Conservation (phyloP, 306 rosid species). For the Arachis hypogaea region DNA sequence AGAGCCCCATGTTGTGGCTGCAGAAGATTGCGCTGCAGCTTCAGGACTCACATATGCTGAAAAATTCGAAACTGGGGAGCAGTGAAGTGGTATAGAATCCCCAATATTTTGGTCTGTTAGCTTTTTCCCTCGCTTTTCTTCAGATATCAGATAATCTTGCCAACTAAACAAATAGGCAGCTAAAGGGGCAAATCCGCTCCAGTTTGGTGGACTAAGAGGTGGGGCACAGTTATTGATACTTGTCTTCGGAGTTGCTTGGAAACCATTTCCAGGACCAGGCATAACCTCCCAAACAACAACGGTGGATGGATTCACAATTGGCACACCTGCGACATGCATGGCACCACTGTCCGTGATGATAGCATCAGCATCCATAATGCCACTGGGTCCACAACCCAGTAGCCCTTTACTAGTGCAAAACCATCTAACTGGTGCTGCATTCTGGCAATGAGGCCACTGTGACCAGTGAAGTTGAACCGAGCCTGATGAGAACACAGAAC, state of each 20-base stretch:
- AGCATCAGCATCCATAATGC: slow-evolving; percentile 96
- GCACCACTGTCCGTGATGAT: slow-evolving; percentile 94
- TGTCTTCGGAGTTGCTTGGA: slow-evolving; percentile 75
- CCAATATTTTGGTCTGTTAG: slow-evolving; percentile 62
- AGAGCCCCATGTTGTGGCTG: slow-evolving; percentile 95
- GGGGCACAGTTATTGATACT: slow-evolving; percentile 67
- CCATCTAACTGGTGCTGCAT: slow-evolving; percentile 74
- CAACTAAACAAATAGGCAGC: slow-evolving; percentile 92
- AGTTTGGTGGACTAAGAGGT: slow-evolving; percentile 72
- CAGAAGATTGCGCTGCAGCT: slow-evolving; percentile 89
- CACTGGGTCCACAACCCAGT: slow-evolving; percentile 94
- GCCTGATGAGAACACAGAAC: slow-evolving; percentile 95
- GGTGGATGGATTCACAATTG: slow-evolving; percentile 89
- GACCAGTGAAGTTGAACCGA: slow-evolving; percentile 98
- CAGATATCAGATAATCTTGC: slow-evolving; percentile 83
- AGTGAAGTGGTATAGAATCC: slow-evolving; percentile 75
- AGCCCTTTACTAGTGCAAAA: slow-evolving; percentile 90
- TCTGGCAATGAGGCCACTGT: slow-evolving; percentile 87
- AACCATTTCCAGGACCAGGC: slow-evolving; percentile 96
- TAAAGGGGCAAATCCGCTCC: slow-evolving; percentile 90
- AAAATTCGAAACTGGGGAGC: slow-evolving; percentile 98
- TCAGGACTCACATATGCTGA: slow-evolving; percentile 97
- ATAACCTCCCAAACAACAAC: slow-evolving; percentile 98
- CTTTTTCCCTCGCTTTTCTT: slow-evolving; percentile 72
- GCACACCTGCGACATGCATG: slow-evolving; percentile 98